These are phyloP conservation scores for Solanum raphanifolium DNA, from an alignment of 257 asterid species.

Conservation along the genomic window DNA sequence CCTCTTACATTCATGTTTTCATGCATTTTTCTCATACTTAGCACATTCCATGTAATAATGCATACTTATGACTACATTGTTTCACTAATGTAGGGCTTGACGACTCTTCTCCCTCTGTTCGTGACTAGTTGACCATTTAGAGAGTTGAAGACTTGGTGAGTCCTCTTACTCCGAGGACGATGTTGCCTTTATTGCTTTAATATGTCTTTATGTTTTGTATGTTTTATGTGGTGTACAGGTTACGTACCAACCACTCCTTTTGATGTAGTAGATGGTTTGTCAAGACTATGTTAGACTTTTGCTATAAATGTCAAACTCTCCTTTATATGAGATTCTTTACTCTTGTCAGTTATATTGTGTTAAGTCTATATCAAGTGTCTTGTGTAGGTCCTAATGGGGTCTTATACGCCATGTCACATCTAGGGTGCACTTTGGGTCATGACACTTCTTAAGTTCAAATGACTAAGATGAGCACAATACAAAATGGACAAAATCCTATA, in stretches of 20 bases:
- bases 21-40: background rate
- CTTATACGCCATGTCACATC: background rate
- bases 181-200: no score
- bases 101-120: background rate
- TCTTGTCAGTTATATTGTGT: background rate
- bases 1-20: background rate
- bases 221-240: background rate
- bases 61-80: background rate
- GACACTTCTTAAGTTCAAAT: background rate
- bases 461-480: background rate
- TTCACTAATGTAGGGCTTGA: background rate
- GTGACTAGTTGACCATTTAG: background rate
- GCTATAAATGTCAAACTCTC: background rate
- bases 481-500: background rate
- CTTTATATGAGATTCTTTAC: background rate
- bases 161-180: background rate
- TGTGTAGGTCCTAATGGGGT: background rate
- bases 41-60: background rate
- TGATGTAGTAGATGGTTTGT: no score
- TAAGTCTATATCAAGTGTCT: background rate
- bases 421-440: background rate
- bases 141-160: background rate
- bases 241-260: background rate
- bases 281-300: background rate
- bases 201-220: background rate